A percentile compares a stretch with the other conserved stretches of the same genome.
These are phyloP conservation scores for Casaregolazyma lundiana DNA, from an alignment of 1,139 yeast genomes.

Conservation along the genomic window DNA sequence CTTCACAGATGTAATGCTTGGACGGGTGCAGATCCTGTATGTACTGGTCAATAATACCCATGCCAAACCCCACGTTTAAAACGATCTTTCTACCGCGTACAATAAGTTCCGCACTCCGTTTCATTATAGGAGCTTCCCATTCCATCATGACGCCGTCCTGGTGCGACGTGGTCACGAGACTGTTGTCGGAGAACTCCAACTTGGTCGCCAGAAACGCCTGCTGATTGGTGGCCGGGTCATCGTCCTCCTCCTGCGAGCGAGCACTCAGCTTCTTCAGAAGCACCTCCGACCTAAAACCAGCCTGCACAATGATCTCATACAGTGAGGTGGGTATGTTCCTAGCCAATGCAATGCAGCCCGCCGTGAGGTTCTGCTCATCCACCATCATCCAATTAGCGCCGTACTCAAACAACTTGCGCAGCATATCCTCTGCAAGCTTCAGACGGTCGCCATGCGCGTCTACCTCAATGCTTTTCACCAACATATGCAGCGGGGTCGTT, in stretches of 20 bases:
- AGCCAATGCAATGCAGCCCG: slow-evolving; percentile 57
- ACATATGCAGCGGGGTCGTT: slow-evolving; percentile 75
- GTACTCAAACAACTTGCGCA: slow-evolving; percentile 63
- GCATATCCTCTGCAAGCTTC: slow-evolving; percentile 48
- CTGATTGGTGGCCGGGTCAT: slow-evolving; percentile 42
- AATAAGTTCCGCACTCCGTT: slow-evolving; percentile 52
- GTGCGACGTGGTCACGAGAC: slow-evolving; percentile 65
- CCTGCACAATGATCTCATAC: slow-evolving; percentile 61
- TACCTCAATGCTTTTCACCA: slow-evolving; percentile 31
- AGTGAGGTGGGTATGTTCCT: slow-evolving; percentile 27
- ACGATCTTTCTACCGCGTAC: slow-evolving; percentile 42
- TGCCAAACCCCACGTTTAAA: slow-evolving; percentile 88
- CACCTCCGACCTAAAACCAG: slow-evolving; percentile 89
- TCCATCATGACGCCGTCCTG: slow-evolving; percentile 97
- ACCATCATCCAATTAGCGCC: slow-evolving; percentile 85
- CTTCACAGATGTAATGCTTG: slow-evolving; percentile 83
- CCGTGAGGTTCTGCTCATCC: slow-evolving; percentile 64
- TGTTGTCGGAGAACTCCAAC: slow-evolving; percentile 64
- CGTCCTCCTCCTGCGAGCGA: slow-evolving; percentile 41
- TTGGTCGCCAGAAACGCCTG: slow-evolving; percentile 60
- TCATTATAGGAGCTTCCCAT: slow-evolving; percentile 87
- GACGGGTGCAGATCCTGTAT: slow-evolving; percentile 59
- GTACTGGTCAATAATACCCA: slow-evolving; percentile 88
- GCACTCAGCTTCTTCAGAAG: slow-evolving; percentile 63
- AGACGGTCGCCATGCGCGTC: slow-evolving; percentile 40